phyloP scores from a whole-genome alignment of 768 basidiomycete genomes.

The Leccinum aurantiacum region DNA sequence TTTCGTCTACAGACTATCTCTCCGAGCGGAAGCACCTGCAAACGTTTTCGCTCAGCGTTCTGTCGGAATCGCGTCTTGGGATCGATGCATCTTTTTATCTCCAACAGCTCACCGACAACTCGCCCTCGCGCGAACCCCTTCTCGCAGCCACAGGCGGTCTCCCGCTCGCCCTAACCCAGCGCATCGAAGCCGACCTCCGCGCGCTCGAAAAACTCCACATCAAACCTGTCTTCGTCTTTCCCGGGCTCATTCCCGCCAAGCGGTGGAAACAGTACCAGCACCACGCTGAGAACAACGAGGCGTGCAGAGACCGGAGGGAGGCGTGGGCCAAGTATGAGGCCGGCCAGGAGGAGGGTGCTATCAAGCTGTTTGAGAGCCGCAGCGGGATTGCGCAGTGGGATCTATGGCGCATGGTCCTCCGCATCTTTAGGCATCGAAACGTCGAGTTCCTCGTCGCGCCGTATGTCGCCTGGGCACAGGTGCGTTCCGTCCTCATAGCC shows the following conservation, averaged over 20 bases:
- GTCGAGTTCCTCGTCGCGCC: slow-evolving; percentile 97
- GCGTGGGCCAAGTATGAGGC: slow-evolving; percentile 95
- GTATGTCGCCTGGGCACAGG: slow-evolving; percentile 95
- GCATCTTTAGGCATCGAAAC: slow-evolving; percentile 91
- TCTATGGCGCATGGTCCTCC: slow-evolving; percentile 89
- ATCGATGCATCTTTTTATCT: slow-evolving; percentile 96
- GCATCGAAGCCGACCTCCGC: slow-evolving; percentile 91
- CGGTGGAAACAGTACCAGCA: slow-evolving; percentile 59
- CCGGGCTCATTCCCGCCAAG: slow-evolving; percentile 79
- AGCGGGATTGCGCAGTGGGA: slow-evolving; percentile 80
- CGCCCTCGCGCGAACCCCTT: slow-evolving; percentile 82
- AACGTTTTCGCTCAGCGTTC: slow-evolving; percentile 73
- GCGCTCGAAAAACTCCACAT: slow-evolving; percentile 87
- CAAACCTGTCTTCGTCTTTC: slow-evolving; percentile 98
- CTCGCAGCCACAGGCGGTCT: slow-evolving; percentile 94
- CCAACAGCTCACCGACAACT: slow-evolving; percentile 69
- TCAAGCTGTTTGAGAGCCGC: slow-evolving; percentile 77
- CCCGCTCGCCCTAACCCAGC: slow-evolving; percentile 81
- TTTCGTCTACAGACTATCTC: slow-evolving; percentile 62
- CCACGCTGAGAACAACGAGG: slow-evolving; percentile 58
- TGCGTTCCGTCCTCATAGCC: slow-evolving; percentile 41
- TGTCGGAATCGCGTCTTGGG: slow-evolving; percentile 91
- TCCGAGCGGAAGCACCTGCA: slow-evolving; percentile 86
- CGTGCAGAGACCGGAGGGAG: slow-evolving; percentile 71
- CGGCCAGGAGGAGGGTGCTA: slow-evolving; percentile 87